Conservation (phyloP, 78 protist genomes). For the Speleostelium caveatum region DNA sequence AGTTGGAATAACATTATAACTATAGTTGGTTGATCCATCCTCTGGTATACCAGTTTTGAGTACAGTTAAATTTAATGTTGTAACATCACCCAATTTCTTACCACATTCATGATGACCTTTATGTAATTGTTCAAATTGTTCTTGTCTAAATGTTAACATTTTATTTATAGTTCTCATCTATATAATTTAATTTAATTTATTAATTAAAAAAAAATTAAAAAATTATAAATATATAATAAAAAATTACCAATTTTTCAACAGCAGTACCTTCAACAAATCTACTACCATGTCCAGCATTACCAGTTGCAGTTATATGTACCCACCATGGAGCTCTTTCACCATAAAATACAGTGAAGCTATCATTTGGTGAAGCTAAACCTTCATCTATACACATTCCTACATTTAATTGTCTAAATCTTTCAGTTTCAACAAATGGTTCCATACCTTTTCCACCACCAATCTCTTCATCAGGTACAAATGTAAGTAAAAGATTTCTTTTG, state of each 20-base stretch:
- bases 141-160: conserved; percentile 71
- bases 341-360: conserved; percentile 82
- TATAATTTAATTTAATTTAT: not conserved
- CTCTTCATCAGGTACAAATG: conserved; percentile 92
- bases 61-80: conserved; percentile 85
- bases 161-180: conserved; percentile 76
- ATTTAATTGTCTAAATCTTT: conserved; percentile 71
- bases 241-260: conserved; percentile 32
- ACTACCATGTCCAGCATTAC: conserved; percentile 91
- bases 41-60: conserved; percentile 77
- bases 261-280: conserved; percentile 88
- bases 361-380: conserved; percentile 84
- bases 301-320: conserved; percentile 83
- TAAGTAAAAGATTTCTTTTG: conserved; percentile 38
- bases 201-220: not conserved
- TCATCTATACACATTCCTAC: conserved; percentile 90
- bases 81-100: conserved; percentile 87
- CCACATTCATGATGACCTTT: conserved; percentile 62
- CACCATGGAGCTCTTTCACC: conserved; percentile 91
- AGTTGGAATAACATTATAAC: conserved; percentile 89
- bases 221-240: not conserved
- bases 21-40: conserved; percentile 45
- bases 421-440: conserved; percentile 51
- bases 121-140: conserved; percentile 60
- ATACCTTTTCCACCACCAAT: conserved; percentile 91